Base-by-base conservation (phyloP, 2,329 filamentous ascomycete genomes). In the Phialocephala sp. region DNA sequence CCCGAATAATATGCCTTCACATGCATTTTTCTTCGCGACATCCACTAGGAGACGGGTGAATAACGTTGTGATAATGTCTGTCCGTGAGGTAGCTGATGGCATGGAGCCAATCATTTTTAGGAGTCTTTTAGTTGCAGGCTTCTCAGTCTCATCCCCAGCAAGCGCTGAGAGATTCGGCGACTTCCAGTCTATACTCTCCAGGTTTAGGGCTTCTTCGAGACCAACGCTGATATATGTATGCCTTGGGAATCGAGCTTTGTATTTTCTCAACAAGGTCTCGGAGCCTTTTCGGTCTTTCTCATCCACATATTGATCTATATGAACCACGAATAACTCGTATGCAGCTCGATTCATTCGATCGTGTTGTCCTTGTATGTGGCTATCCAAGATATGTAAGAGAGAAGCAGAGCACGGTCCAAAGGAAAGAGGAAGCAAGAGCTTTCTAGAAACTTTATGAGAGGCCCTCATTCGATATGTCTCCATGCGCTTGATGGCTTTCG, bases 401-500 rank as follows among this genome's bases (percentile, higher is more conserved):
- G 88, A 86, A 15, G 91, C 84, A 0, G 94, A 98, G 1, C 91
- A 95, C 1, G 91, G 82, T 0, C 95, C 94, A 73, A 93, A 89
- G 0, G 94, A 97, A 1, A 97, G 81, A 6, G 93, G 92, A 22
- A 97, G 81, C 20, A 97, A 81, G 57, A 97, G 85, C 74, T 75
- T 79, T 70, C 73, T 69, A 73, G 76, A 65, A 59, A 77, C 74
- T 62, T 67, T 69, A 35, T 32, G 9, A 45, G 73, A 72, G 35
- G 68, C 76, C 43, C 80, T 79, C 43, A 87, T 82, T 55, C 85
- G 82, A 74, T 89, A 91, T 47, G 83, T 83, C 71, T 90, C 88
- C 81, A 91, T 86, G 57, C 93, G 91, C 78, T 94, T 94, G 71
- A 92, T 85, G 67, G 89, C 85, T 79, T 98, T 98, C 70, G 87